A percentile compares a stretch with the other conserved stretches of the same genome.
Evolutionary conservation across 768 basidiomycete species (phyloP).

Genomic region (Phallus indusiatus): DNA sequence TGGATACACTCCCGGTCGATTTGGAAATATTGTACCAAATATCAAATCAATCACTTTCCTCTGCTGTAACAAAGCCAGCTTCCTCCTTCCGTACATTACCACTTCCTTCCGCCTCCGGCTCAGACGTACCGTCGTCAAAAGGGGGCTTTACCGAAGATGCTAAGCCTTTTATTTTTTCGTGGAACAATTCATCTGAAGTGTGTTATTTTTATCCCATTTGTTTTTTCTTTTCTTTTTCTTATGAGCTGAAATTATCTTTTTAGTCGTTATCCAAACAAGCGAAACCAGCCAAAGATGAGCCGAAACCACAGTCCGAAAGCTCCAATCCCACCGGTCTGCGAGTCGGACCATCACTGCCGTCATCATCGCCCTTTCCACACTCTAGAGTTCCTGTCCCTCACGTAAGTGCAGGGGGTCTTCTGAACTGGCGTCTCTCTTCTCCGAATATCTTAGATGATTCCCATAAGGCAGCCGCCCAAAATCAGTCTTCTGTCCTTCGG

Average conservation of each 20-base stretch:
- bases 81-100: constrained; percentile 7
- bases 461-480: background rate
- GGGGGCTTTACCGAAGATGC: background rate
- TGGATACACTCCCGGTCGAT: background rate
- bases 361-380: background rate
- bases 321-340: background rate
- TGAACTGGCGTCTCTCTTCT: background rate
- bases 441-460: background rate
- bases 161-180: background rate
- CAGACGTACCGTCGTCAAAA: background rate
- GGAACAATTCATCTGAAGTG: background rate
- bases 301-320: background rate
- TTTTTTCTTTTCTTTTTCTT: background rate
- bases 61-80: background rate
- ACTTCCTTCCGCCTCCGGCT: background rate
- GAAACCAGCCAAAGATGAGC: background rate
- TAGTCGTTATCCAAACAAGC: background rate
- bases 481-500: background rate
- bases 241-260: background rate
- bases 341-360: background rate
- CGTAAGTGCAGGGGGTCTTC: background rate
- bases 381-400: background rate
- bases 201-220: background rate
- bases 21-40: background rate
- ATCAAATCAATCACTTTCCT: background rate